These are phyloP conservation scores for Ophiostoma angusticollis DNA, from an alignment of 2,329 filamentous ascomycete genomes.

Conservation along the genomic window DNA sequence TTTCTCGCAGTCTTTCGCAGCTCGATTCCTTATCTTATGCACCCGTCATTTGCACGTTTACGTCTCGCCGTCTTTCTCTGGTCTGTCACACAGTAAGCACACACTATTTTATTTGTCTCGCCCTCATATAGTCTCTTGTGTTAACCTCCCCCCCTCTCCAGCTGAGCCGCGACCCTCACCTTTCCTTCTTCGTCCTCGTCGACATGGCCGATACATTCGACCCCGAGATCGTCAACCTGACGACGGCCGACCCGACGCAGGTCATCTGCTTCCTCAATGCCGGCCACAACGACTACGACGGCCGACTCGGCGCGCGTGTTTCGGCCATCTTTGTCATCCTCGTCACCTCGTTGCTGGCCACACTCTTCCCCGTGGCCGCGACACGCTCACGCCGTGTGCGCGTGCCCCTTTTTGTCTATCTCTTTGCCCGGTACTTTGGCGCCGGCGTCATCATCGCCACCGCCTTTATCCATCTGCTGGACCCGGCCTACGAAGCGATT, in stretches of 20 bases:
- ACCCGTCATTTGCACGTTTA: too few relatives aligned
- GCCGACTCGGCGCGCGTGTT: constrained; percentile 50
- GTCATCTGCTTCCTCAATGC: constrained; percentile 38
- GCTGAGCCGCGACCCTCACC: neutral
- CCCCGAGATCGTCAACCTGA: constrained; percentile 30
- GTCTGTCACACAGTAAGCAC: too few relatives aligned
- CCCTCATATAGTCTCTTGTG: too few relatives aligned
- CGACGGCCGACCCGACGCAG: constrained; percentile 26
- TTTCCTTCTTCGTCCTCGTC: too few relatives aligned
- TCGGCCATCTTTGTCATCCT: constrained; percentile 67
- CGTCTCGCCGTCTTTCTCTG: too few relatives aligned
- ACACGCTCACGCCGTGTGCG: constrained; percentile 41
- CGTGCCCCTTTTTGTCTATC: constrained; percentile 54
- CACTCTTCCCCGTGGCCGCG: constrained; percentile 56
- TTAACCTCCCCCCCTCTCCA: too few relatives aligned
- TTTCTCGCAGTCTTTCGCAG: too few relatives aligned
- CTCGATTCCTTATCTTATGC: too few relatives aligned
- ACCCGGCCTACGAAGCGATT: constrained; percentile 65
- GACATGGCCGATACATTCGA: constrained; percentile 20
- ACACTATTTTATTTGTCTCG: too few relatives aligned
- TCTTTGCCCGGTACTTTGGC: constrained; percentile 83
- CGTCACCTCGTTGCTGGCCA: constrained; percentile 44
- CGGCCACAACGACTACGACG: constrained; percentile 39
- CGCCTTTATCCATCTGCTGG: constrained; percentile 80
- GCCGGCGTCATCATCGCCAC: constrained; percentile 90